These are phyloP conservation scores for Arthroderma sp. DNA, from an alignment of 2,329 filamentous ascomycete species.

Conservation along the genomic window DNA sequence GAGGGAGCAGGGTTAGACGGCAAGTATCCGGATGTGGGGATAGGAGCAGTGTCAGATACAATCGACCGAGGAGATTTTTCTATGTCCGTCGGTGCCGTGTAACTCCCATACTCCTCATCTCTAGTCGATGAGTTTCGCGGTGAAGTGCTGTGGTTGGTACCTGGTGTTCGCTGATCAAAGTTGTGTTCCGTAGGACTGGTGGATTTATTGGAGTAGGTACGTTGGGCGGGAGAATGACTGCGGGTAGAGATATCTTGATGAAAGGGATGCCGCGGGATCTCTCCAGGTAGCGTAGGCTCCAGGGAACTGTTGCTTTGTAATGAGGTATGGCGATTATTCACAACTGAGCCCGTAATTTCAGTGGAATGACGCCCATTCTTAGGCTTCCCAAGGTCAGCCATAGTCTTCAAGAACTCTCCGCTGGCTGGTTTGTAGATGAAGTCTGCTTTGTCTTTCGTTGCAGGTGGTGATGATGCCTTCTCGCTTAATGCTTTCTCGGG, in stretches of 20 bases:
- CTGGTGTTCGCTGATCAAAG: not conserved
- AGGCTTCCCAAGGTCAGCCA: slow-evolving; percentile 15
- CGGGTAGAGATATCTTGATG: slow-evolving; percentile 7
- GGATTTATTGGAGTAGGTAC: not conserved
- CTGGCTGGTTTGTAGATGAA: slow-evolving; percentile 17
- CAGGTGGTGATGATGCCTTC: not conserved
- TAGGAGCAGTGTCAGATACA: not conserved
- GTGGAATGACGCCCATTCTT: slow-evolving; percentile 4
- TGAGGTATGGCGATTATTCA: not conserved
- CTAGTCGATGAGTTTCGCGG: not conserved
- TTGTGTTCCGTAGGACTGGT: not conserved
- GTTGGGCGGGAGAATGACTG: not conserved
- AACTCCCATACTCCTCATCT: slow-evolving; percentile 2
- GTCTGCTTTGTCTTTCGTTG: slow-evolving; percentile 6
- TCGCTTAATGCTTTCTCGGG: not conserved
- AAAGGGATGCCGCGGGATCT: slow-evolving; percentile 14
- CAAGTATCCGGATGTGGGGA: not conserved
- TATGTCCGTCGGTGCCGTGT: not conserved
- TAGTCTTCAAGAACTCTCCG: slow-evolving; percentile 14
- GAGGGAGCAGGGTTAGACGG: not conserved
- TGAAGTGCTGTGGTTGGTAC: not conserved
- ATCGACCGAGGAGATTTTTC: not conserved
- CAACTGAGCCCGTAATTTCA: not conserved
- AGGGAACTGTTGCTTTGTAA: slow-evolving; percentile 6
- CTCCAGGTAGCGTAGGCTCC: slow-evolving; percentile 7